These are phyloP conservation scores for Hyaloperonospora brassicae DNA, from an alignment of 352 stramenopile species.

Conservation along the genomic window DNA sequence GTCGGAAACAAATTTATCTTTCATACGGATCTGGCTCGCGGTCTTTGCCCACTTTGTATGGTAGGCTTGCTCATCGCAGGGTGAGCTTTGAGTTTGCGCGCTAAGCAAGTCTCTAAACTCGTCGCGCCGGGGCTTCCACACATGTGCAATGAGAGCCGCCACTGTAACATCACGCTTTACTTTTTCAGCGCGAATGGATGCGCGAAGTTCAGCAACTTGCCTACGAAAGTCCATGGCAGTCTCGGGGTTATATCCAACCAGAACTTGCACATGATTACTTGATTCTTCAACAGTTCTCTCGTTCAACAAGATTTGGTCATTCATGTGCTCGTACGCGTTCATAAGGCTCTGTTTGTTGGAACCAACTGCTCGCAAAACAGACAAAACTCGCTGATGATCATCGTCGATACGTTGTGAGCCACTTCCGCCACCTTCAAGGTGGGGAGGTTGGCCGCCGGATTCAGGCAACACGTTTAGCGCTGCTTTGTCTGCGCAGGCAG, in stretches of 20 bases:
- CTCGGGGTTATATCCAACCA: slow-evolving; percentile 18
- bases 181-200: slow-evolving; percentile 28
- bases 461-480: slow-evolving; percentile 1
- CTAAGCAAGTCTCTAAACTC: slow-evolving; percentile 14
- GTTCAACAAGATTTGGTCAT: slow-evolving; percentile 37
- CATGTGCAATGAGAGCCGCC: slow-evolving; percentile 30
- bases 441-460: background rate
- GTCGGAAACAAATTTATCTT: slow-evolving; percentile 13
- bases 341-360: slow-evolving; percentile 17
- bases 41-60: slow-evolving; percentile 21
- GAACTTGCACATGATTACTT: slow-evolving; percentile 17
- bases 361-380: slow-evolving; percentile 3
- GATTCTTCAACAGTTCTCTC: slow-evolving; percentile 29
- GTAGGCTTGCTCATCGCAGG: slow-evolving; percentile 14
- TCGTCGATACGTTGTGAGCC: background rate
- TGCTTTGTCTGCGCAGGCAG: background rate
- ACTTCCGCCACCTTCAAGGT: background rate
- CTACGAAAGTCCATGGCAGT: slow-evolving; percentile 28
- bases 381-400: slow-evolving; percentile 4
- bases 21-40: slow-evolving; percentile 7
- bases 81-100: background rate
- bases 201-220: slow-evolving; percentile 32
- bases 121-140: slow-evolving; percentile 13
- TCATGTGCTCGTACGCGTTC: slow-evolving; percentile 30
- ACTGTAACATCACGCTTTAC: slow-evolving; percentile 34